Evolutionary conservation across 2,329 filamentous ascomycete genomes (phyloP).

Genomic region (Davidsoniella virescens): DNA sequence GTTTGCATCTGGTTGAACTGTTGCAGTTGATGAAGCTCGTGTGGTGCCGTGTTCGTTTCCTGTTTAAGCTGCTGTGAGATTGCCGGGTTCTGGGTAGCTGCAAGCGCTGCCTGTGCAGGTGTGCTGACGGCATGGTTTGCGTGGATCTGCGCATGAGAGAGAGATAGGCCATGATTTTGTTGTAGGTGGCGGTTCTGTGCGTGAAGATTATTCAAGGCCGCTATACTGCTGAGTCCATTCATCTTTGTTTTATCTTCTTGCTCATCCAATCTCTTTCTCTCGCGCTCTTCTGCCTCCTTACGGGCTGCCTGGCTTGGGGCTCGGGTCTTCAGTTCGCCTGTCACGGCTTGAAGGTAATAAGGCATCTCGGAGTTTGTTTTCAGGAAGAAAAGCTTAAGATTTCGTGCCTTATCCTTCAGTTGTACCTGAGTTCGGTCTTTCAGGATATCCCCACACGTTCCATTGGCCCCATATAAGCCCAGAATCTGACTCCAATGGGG

Average conservation of each 20-base stretch:
- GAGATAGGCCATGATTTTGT: constrained; percentile 18
- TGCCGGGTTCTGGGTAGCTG: not conserved
- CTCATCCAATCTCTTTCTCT: constrained; percentile 30
- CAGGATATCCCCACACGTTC: constrained; percentile 64
- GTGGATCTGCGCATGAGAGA: constrained; percentile 17
- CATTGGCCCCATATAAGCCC: constrained; percentile 63
- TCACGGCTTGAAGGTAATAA: constrained; percentile 73
- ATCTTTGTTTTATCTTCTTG: constrained; percentile 43
- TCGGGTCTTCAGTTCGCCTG: constrained; percentile 73
- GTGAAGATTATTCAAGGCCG: constrained; percentile 14
- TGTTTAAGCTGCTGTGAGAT: constrained; percentile 1
- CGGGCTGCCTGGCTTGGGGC: constrained; percentile 59
- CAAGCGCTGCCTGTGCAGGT: constrained; percentile 13
- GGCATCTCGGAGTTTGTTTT: constrained; percentile 87
- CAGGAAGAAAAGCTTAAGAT: constrained; percentile 78
- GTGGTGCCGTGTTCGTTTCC: constrained; percentile 4
- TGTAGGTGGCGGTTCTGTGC: constrained; percentile 14
- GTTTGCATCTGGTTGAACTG: constrained; percentile 18
- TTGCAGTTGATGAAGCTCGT: constrained; percentile 15
- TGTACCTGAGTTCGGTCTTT: constrained; percentile 86
- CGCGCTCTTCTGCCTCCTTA: constrained; percentile 50
- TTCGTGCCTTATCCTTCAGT: constrained; percentile 80
- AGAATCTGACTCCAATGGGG: constrained; percentile 91
- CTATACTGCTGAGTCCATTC: constrained; percentile 31
- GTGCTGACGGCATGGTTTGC: constrained; percentile 17